These are phyloP conservation scores for Suhomyces choctaworum DNA, from an alignment of 1,139 yeast genomes.

Conservation along the genomic window DNA sequence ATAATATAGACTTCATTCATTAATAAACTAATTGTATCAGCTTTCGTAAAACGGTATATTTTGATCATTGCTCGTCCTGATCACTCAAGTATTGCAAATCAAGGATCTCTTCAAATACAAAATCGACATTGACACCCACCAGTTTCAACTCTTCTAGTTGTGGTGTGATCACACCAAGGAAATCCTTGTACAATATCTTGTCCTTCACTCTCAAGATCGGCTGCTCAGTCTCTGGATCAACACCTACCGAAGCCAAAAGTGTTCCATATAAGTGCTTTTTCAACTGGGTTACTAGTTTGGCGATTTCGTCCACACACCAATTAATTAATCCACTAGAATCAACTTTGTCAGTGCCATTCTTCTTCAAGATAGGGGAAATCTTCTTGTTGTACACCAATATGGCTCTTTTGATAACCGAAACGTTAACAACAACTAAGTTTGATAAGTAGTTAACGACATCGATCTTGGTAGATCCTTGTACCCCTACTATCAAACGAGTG, in stretches of 20 bases:
- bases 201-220: constrained; percentile 34
- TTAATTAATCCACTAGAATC: constrained; percentile 48
- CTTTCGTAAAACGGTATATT: too few species aligned
- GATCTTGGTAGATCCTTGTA: constrained; percentile 48
- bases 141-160: constrained; percentile 64
- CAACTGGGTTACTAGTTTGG: constrained; percentile 57
- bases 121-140: constrained; percentile 75
- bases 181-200: constrained; percentile 35
- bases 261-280: constrained; percentile 71
- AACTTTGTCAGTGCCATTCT: constrained; percentile 25
- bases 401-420: constrained; percentile 41
- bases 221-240: constrained; percentile 28
- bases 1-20: background rate
- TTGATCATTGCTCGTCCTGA: too few species aligned
- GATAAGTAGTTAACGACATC: constrained; percentile 48
- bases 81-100: too few species aligned
- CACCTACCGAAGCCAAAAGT: constrained; percentile 35
- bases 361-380: constrained; percentile 36
- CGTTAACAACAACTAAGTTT: constrained; percentile 44
- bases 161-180: constrained; percentile 52
- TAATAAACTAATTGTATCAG: background rate
- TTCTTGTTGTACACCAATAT: constrained; percentile 35
- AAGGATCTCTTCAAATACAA: constrained; percentile 44
- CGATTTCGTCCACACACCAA: constrained; percentile 75
- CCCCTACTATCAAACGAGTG: constrained; percentile 39